Evolutionary conservation across 352 stramenopile species (phyloP).

Genomic region (Pythium aphanidermatum): DNA sequence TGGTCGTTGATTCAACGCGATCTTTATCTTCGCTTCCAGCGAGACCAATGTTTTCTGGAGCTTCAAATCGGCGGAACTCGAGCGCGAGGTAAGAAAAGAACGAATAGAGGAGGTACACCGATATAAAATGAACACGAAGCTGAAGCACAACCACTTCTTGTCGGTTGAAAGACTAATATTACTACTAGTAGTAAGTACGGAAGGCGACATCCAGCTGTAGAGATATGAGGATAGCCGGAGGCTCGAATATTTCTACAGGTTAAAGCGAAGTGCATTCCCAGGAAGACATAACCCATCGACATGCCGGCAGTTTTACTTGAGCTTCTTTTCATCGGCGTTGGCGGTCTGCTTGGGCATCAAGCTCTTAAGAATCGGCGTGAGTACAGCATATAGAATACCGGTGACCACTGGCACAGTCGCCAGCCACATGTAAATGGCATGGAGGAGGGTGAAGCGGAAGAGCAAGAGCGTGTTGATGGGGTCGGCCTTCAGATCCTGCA

Average conservation of each 20-base stretch:
- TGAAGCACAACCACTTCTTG: constrained; percentile 19
- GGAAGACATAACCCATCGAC: not conserved
- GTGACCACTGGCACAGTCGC: constrained; percentile 58
- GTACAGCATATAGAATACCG: constrained; percentile 49
- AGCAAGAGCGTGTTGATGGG: constrained; percentile 63
- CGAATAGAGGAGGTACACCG: constrained; percentile 20
- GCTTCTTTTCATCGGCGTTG: constrained; percentile 24
- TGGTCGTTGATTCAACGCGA: constrained; percentile 1
- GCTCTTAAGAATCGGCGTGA: constrained; percentile 55
- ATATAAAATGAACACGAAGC: too few relatives aligned
- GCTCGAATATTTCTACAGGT: too few relatives aligned
- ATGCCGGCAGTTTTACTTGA: constrained; percentile 14
- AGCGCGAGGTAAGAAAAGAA: constrained; percentile 27
- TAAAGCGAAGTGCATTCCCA: too few relatives aligned
- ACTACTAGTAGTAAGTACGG: too few relatives aligned
- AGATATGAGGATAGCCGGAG: too few relatives aligned
- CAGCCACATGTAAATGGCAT: constrained; percentile 80
- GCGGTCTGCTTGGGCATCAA: constrained; percentile 55
- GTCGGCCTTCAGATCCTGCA: constrained; percentile 52
- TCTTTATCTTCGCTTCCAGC: not conserved
- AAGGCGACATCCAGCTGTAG: too few relatives aligned
- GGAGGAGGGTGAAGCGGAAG: constrained; percentile 75
- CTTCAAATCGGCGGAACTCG: constrained; percentile 25
- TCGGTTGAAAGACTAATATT: too few relatives aligned
- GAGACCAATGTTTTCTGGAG: constrained; percentile 17